A percentile compares a stretch with the other conserved stretches of the same genome.
phyloP scores from a whole-genome alignment of 352 stramenopile species.

The Phytophthora quininea region DNA sequence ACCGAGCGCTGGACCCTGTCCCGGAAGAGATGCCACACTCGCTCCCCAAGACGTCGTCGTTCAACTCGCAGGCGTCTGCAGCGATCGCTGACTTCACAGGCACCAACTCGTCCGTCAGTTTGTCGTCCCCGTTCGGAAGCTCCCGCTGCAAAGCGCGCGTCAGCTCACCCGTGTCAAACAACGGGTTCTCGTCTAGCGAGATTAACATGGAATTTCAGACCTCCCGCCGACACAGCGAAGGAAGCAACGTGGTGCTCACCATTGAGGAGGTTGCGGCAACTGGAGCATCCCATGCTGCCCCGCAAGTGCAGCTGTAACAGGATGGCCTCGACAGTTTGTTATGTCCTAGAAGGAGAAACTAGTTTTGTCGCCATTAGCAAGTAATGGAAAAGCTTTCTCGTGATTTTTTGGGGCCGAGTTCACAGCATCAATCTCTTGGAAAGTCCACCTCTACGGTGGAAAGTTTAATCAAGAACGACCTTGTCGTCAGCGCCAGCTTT shows the following conservation, averaged over 20 bases:
- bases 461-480: too few relatives aligned
- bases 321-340: too few relatives aligned
- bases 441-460: too few relatives aligned
- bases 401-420: too few relatives aligned
- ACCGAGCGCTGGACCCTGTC: constrained; percentile 22
- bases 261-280: constrained; percentile 28
- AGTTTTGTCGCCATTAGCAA: not conserved
- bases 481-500: too few relatives aligned
- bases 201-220: constrained; percentile 38
- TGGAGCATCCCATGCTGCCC: constrained; percentile 17
- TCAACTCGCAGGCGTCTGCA: constrained; percentile 3
- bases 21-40: constrained; percentile 11
- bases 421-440: too few relatives aligned
- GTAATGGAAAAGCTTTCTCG: too few relatives aligned
- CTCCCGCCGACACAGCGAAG: constrained; percentile 14
- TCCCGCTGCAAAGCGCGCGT: constrained; percentile 28
- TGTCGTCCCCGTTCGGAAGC: constrained; percentile 30
- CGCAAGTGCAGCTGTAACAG: constrained; percentile 38
- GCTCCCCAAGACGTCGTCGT: not conserved
- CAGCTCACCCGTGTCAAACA: constrained; percentile 32
- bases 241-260: constrained; percentile 34
- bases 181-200: constrained; percentile 24
- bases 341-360: not conserved
- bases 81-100: constrained; percentile 23
- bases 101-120: constrained; percentile 19